phyloP scores from a whole-genome alignment of 1,139 yeast genomes.

The Kodamaea derodonti region DNA sequence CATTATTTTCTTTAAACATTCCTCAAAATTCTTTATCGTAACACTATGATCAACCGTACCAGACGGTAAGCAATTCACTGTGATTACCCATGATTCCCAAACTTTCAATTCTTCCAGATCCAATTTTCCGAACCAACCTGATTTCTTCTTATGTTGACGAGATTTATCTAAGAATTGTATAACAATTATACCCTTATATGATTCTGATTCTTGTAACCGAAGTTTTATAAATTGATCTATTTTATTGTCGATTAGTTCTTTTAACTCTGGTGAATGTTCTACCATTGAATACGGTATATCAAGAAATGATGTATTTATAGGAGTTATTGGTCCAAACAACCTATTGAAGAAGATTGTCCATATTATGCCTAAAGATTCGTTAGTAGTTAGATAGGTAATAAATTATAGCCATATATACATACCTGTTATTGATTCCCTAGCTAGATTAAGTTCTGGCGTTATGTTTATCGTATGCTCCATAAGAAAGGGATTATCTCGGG shows the following conservation, averaged over 20 bases:
- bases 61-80: conserved; percentile 32
- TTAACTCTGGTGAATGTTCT: conserved; percentile 39
- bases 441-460: conserved; percentile 41
- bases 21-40: conserved; percentile 38
- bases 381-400: conserved; percentile 14
- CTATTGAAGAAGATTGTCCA: conserved; percentile 70
- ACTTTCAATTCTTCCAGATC: conserved; percentile 20
- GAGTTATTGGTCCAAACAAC: conserved; percentile 62
- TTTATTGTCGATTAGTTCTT: conserved; percentile 39
- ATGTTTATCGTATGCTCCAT: conserved; percentile 41
- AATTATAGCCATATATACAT: conserved; percentile 16
- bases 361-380: conserved; percentile 53
- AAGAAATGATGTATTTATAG: conserved; percentile 45
- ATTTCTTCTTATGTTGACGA: conserved; percentile 30
- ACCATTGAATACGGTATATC: conserved; percentile 46
- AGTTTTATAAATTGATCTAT: conserved; percentile 33
- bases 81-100: conserved; percentile 46
- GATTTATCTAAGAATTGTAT: conserved; percentile 28
- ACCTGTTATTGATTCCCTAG: conserved; percentile 45
- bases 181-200: conserved; percentile 22
- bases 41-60: conserved; percentile 1
- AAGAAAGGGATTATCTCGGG: no score
- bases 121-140: conserved; percentile 41
- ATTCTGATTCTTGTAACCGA: conserved; percentile 16
- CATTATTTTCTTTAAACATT: conserved; percentile 44